Evolutionary conservation across 2,329 filamentous ascomycete species (phyloP).

Genomic region (Diaporthe ampelina): DNA sequence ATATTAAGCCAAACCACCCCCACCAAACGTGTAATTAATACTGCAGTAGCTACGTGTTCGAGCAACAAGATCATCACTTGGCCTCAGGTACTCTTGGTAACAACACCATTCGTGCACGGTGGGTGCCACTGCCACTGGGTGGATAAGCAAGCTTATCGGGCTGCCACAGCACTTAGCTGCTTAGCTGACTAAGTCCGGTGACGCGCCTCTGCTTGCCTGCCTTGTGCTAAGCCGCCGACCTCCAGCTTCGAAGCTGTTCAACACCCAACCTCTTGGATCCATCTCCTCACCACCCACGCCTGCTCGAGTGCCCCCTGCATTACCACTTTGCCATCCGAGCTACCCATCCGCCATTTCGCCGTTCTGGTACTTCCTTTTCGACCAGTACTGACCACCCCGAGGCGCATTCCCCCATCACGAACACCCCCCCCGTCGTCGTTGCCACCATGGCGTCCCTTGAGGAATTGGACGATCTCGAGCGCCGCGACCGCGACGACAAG

Average conservation of each 20-base stretch:
- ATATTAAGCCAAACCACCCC: not conserved
- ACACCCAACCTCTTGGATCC: conserved; percentile 11
- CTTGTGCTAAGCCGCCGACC: conserved; percentile 23
- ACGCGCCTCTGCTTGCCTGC: conserved; percentile 36
- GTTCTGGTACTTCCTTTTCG: not conserved
- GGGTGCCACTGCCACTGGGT: not conserved
- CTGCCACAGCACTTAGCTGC: not conserved
- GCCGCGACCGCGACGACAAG: conserved; percentile 81
- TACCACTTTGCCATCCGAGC: not conserved
- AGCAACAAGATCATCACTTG: not conserved
- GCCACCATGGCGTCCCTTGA: conserved; percentile 87
- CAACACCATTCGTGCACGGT: not conserved
- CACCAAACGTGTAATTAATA: not conserved
- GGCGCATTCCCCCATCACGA: not conserved
- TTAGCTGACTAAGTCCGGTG: conserved; percentile 32
- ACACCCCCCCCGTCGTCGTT: not conserved
- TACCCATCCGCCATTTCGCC: not conserved
- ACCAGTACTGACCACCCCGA: not conserved
- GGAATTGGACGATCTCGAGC: conserved; percentile 91
- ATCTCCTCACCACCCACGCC: conserved; percentile 1
- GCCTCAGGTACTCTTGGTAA: not conserved
- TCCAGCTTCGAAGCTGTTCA: conserved; percentile 30
- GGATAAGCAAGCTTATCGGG: conserved; percentile 23
- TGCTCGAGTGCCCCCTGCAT: conserved; percentile 6
- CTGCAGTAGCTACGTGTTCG: not conserved